Evolutionary conservation across 139 green algal species (phyloP).

Genomic region (Closterium sp.): DNA sequence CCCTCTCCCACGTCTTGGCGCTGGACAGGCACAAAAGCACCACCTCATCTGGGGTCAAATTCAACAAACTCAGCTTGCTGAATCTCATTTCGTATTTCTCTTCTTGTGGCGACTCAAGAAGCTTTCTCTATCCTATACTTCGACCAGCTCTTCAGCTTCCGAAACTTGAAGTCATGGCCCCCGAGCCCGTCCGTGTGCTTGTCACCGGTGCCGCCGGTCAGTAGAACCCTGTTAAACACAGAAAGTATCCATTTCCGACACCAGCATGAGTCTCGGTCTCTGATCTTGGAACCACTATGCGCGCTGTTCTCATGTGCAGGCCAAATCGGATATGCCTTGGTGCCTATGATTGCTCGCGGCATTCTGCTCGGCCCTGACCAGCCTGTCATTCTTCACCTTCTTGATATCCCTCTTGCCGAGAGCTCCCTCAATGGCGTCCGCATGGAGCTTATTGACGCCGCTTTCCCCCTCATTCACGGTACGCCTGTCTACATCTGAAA

Average conservation of each 20-base stretch:
- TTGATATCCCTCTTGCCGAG: slow-evolving; percentile 85
- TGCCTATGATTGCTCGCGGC: slow-evolving; percentile 76
- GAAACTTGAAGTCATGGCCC: slow-evolving; percentile 17
- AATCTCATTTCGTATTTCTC: no score
- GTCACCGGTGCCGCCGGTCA: slow-evolving; percentile 39
- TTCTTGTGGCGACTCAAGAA: no score
- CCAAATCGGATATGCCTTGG: slow-evolving; percentile 91
- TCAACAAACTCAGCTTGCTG: no score
- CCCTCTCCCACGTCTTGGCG: no score
- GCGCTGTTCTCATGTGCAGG: slow-evolving; percentile 56
- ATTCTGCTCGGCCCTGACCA: slow-evolving; percentile 79
- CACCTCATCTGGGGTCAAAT: no score
- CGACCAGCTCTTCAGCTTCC: background rate
- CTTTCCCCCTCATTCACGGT: slow-evolving; percentile 84
- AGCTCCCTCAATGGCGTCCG: slow-evolving; percentile 79
- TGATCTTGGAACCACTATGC: background rate
- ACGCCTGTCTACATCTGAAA: slow-evolving; percentile 17
- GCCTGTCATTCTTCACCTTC: slow-evolving; percentile 89
- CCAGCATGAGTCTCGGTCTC: background rate
- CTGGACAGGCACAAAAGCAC: no score
- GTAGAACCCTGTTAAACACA: background rate
- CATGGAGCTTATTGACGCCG: slow-evolving; percentile 93
- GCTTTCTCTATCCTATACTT: no score
- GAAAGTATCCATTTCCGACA: background rate
- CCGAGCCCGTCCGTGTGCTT: slow-evolving; percentile 35